Evolutionary conservation across 1,139 yeast genomes (phyloP).

Genomic region (Kurtzmaniella quercitrusa): DNA sequence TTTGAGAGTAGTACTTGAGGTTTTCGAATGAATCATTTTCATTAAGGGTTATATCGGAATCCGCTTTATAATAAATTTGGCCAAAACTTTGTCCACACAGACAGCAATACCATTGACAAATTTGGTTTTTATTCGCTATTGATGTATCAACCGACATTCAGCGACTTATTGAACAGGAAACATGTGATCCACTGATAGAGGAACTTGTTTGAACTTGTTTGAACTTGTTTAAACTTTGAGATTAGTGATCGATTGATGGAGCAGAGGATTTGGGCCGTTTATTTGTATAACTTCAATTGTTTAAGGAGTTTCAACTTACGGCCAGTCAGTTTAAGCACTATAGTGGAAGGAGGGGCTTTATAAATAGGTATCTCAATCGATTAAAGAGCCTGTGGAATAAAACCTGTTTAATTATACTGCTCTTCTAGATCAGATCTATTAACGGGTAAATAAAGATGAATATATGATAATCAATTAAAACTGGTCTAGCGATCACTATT

Average conservation of each 20-base stretch:
- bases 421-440: not conserved
- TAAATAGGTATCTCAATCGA: no score
- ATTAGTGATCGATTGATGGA: no score
- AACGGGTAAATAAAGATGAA: not conserved
- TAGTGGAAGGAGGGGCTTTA: no score
- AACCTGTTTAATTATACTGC: not conserved
- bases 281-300: not conserved
- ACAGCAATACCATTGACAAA: conserved; percentile 53
- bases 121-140: conserved; percentile 25
- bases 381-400: not conserved
- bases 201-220: no score
- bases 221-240: no score
- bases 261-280: no score
- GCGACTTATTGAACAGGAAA: not conserved
- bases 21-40: conserved; percentile 12
- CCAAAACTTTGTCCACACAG: conserved; percentile 52
- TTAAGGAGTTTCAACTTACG: not conserved
- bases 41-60: not conserved
- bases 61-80: conserved; percentile 26
- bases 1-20: conserved; percentile 27
- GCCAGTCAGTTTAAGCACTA: no score
- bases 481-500: not conserved
- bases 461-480: not conserved
- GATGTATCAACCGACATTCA: not conserved
- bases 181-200: no score